A percentile compares a stretch with the other conserved stretches of the same genome.
phyloP scores from a whole-genome alignment of 768 basidiomycete species.

The Pulveroboletus sp. region DNA sequence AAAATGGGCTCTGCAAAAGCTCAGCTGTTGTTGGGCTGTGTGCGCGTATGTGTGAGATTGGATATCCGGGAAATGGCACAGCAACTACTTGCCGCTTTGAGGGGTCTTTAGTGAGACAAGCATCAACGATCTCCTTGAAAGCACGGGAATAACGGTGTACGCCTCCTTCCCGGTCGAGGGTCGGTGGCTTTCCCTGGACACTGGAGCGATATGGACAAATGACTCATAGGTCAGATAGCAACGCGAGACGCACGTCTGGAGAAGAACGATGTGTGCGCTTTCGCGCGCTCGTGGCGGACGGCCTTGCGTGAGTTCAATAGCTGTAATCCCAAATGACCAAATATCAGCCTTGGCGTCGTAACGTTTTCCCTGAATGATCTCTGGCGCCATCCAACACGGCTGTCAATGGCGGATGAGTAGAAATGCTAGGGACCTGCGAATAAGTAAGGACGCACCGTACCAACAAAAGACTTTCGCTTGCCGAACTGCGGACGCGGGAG shows the following conservation, averaged over 20 bases:
- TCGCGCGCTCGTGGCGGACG: slow-evolving; percentile 81
- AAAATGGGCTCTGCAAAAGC: slow-evolving; percentile 74
- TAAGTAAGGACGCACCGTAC: slow-evolving; percentile 53
- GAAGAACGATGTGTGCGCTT: slow-evolving; percentile 64
- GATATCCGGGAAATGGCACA: background rate
- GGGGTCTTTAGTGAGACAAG: slow-evolving; percentile 84
- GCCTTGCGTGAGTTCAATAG: slow-evolving; percentile 83
- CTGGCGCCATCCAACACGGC: slow-evolving; percentile 98
- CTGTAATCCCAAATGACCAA: slow-evolving; percentile 97
- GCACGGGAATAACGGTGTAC: slow-evolving; percentile 69
- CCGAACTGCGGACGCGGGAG: slow-evolving; percentile 45
- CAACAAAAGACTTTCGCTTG: slow-evolving; percentile 91
- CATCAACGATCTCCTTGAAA: slow-evolving; percentile 79
- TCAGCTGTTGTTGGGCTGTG: slow-evolving; percentile 75
- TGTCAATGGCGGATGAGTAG: slow-evolving; percentile 20
- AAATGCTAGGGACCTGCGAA: background rate
- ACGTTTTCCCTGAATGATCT: slow-evolving; percentile 77
- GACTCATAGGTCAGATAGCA: background rate
- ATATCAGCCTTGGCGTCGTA: slow-evolving; percentile 90
- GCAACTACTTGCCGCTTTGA: slow-evolving; percentile 49
- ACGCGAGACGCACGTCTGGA: slow-evolving; percentile 56
- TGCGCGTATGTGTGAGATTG: background rate
- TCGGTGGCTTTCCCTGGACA: slow-evolving; percentile 74
- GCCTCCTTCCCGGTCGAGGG: slow-evolving; percentile 68
- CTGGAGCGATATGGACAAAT: slow-evolving; percentile 29